Evolutionary conservation across 1,139 yeast species (phyloP).

Genomic region (Saccharomycopsis phalli): DNA sequence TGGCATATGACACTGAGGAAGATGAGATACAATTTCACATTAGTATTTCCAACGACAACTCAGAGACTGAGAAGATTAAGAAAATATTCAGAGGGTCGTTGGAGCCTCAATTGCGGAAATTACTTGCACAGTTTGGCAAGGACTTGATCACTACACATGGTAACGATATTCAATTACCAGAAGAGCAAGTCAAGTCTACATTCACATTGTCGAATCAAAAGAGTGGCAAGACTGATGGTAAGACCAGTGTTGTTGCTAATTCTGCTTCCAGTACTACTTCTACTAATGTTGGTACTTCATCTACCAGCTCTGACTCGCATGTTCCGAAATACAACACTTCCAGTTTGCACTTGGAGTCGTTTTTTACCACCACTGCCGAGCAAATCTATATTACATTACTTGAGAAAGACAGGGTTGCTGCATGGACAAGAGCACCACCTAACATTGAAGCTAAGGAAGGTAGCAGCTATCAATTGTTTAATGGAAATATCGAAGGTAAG

Average conservation of each 20-base stretch:
- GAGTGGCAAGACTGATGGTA: slow-evolving; percentile 21
- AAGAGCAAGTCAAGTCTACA: slow-evolving; percentile 56
- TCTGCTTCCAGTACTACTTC: slow-evolving; percentile 21
- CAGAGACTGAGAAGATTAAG: slow-evolving; percentile 40
- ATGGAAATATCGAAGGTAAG: slow-evolving; percentile 80
- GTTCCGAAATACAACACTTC: slow-evolving; percentile 71
- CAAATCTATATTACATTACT: slow-evolving; percentile 71
- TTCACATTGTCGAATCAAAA: slow-evolving; percentile 60
- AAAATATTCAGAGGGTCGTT: slow-evolving; percentile 51
- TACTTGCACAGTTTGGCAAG: slow-evolving; percentile 58
- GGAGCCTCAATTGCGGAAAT: slow-evolving; percentile 58
- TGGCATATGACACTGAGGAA: slow-evolving; percentile 85
- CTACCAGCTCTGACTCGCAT: slow-evolving; percentile 25
- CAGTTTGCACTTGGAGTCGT: slow-evolving; percentile 65
- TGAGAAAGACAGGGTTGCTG: slow-evolving; percentile 68
- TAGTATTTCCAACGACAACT: slow-evolving; percentile 51
- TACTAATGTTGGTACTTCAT: slow-evolving; percentile 19
- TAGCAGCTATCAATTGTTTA: slow-evolving; percentile 61
- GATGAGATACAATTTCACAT: slow-evolving; percentile 82
- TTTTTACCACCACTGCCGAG: slow-evolving; percentile 80
- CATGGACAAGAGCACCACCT: slow-evolving; percentile 84
- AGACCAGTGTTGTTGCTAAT: slow-evolving; percentile 20
- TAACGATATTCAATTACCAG: slow-evolving; percentile 75
- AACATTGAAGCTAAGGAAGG: slow-evolving; percentile 54
- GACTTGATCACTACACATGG: slow-evolving; percentile 74